These are phyloP conservation scores for Pythium rishiriense DNA, from an alignment of 352 stramenopile species.

Conservation along the genomic window DNA sequence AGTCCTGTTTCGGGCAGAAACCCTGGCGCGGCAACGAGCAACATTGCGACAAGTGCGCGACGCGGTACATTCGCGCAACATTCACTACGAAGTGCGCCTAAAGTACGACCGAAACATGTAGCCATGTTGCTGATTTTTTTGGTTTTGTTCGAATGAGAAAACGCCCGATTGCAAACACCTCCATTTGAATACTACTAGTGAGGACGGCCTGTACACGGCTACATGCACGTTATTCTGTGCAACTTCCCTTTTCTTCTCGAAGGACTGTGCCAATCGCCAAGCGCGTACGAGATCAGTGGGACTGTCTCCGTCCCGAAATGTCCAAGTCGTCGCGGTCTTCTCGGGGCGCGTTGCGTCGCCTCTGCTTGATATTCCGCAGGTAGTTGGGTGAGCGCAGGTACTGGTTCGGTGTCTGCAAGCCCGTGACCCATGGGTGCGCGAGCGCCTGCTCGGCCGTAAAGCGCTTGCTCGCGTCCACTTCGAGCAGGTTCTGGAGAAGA, in stretches of 20 bases:
- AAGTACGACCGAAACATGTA: slow-evolving; percentile 18
- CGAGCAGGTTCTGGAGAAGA: slow-evolving; percentile 77
- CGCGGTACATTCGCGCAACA: slow-evolving; percentile 21
- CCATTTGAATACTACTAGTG: no score
- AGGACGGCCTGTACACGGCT: no score
- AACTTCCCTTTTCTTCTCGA: no score
- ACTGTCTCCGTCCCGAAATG: slow-evolving; percentile 65
- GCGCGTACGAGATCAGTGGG: slow-evolving; percentile 37
- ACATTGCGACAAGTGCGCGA: slow-evolving; percentile 5
- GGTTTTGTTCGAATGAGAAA: no score
- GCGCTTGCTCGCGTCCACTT: slow-evolving; percentile 76
- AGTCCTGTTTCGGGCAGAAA: no score
- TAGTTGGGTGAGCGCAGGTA: slow-evolving; percentile 88
- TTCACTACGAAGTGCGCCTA: slow-evolving; percentile 7
- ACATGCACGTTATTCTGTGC: no score
- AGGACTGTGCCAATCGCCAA: no score
- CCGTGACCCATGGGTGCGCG: slow-evolving; percentile 85
- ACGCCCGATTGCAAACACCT: no score
- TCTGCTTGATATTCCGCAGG: slow-evolving; percentile 77
- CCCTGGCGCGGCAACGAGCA: no score
- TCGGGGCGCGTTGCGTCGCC: slow-evolving; percentile 45
- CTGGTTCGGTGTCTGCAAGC: slow-evolving; percentile 84
- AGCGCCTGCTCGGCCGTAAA: slow-evolving; percentile 84
- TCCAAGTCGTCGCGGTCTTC: slow-evolving; percentile 25
- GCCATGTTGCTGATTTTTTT: not conserved